phyloP scores from a whole-genome alignment of 2,329 filamentous ascomycete genomes.

The Ascochyta viciae-villosae region DNA sequence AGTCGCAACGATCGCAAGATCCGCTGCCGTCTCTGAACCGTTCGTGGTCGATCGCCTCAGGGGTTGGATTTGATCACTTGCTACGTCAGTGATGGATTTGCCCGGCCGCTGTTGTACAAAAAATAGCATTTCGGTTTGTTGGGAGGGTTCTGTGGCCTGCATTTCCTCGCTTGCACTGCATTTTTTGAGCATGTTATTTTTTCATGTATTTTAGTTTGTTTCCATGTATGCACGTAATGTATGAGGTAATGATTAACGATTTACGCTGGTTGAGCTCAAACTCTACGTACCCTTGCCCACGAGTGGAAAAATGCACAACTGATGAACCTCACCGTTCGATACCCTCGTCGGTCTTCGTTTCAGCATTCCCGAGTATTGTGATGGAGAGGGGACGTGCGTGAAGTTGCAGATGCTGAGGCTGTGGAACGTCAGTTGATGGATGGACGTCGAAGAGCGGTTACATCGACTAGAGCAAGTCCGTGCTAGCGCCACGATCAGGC shows the following conservation, averaged over 20 bases:
- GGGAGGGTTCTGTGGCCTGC: conserved; percentile 17
- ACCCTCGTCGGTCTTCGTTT: conserved; percentile 5
- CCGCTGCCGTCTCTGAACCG: conserved; percentile 14
- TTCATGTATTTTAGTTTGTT: conserved; percentile 36
- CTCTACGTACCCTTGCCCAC: background rate
- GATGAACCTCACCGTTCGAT: conserved; percentile 8
- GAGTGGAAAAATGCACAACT: background rate
- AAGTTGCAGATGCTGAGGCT: conserved; percentile 14
- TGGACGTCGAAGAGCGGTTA: conserved; percentile 17
- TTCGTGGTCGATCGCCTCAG: conserved; percentile 4
- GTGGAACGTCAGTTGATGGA: conserved; percentile 15
- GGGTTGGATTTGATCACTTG: conserved; percentile 3
- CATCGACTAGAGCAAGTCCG: conserved; percentile 5
- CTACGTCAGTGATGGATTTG: conserved; percentile 3
- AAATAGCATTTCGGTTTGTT: conserved; percentile 23
- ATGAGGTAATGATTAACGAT: conserved; percentile 30
- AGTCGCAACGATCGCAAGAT: conserved; percentile 3
- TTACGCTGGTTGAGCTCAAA: background rate
- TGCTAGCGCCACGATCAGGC: conserved; percentile 9
- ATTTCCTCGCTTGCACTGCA: conserved; percentile 20
- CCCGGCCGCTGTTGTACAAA: conserved; percentile 17
- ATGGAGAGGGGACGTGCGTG: conserved; percentile 16
- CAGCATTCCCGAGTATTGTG: conserved; percentile 18
- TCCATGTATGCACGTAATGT: conserved; percentile 30
- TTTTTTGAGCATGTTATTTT: conserved; percentile 22